Percentiles rank a stretch among this genome's conserved stretches.
Conservation (phyloP, 2,329 filamentous ascomycete species). For the Metarhizium humberi region DNA sequence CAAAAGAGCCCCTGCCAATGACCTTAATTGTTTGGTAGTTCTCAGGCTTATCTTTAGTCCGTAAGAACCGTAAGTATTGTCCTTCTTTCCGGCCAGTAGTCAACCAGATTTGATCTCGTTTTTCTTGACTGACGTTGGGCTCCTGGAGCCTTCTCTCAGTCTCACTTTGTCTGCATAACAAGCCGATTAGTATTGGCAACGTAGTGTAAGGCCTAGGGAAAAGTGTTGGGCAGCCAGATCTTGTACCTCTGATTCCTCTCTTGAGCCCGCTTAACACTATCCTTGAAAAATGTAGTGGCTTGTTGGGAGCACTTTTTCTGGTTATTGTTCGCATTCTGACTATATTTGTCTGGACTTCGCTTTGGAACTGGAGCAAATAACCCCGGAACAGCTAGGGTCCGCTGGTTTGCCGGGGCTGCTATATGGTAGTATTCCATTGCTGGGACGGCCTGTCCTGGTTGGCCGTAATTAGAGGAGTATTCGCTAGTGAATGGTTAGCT, state of each 20-base stretch:
- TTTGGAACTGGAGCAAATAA: no score
- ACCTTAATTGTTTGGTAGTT: conserved; percentile 97
- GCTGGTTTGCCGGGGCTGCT: no score
- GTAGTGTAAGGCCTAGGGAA: background rate
- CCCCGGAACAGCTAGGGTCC: no score
- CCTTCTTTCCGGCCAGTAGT: conserved; percentile 81
- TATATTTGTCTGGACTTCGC: no score
- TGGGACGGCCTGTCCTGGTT: no score
- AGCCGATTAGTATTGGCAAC: background rate
- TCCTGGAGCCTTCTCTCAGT: conserved; percentile 79
- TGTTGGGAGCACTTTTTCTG: conserved; percentile 61
- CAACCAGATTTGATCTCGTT: conserved; percentile 78
- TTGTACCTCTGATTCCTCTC: conserved; percentile 87
- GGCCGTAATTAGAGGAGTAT: no score
- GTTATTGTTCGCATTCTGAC: background rate
- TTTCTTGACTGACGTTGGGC: conserved; percentile 59
- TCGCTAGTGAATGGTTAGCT: no score
- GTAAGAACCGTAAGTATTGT: conserved; percentile 74
- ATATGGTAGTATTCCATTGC: no score
- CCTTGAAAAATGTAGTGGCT: conserved; percentile 92
- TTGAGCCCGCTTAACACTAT: conserved; percentile 90
- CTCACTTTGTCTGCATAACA: conserved; percentile 65
- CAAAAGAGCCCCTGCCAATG: conserved; percentile 97
- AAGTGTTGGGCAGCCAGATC: background rate
- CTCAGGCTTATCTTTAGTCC: conserved; percentile 45